Percentiles rank a stretch among this genome's conserved stretches.
These are phyloP conservation scores for Trypanosoma conorhini DNA, from an alignment of 208 protist species.

Conservation along the genomic window DNA sequence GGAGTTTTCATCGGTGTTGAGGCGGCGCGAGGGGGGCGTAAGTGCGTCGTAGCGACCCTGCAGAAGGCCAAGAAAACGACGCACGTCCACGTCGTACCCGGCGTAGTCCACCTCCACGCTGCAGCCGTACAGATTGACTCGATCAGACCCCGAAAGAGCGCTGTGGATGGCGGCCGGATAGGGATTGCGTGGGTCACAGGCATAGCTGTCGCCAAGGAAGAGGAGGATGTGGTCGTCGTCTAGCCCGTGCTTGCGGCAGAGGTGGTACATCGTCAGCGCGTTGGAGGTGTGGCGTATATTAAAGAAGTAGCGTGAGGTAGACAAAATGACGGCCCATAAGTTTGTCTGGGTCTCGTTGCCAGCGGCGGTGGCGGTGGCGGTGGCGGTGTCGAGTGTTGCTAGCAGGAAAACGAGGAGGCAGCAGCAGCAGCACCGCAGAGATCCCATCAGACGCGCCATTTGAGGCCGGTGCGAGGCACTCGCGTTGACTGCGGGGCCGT, in stretches of 20 bases:
- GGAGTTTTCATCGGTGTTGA: conserved; percentile 93
- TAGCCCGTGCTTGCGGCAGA: conserved; percentile 94
- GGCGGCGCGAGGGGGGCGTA: conserved; percentile 91
- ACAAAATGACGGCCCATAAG: conserved; percentile 96
- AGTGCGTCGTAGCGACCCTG: conserved; percentile 93
- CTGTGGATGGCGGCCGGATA: conserved; percentile 79
- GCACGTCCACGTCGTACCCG: conserved; percentile 96
- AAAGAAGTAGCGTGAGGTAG: conserved; percentile 97
- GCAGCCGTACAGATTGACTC: conserved; percentile 85
- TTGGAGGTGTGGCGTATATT: conserved; percentile 99
- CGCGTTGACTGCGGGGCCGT: neutral
- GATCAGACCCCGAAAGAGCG: conserved; percentile 18
- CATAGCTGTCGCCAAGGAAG: conserved; percentile 98
- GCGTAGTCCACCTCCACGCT: conserved; percentile 97
- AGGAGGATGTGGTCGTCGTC: conserved; percentile 96
- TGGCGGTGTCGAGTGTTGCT: neutral
- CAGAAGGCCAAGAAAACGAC: conserved; percentile 95
- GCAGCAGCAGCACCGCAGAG: neutral
- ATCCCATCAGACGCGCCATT: neutral
- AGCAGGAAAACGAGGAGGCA: conserved; percentile 18
- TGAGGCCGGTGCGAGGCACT: neutral
- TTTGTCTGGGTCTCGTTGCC: conserved; percentile 33
- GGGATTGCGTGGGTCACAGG: conserved; percentile 97
- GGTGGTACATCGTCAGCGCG: conserved; percentile 95
- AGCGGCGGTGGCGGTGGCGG: neutral